A percentile compares a stretch with the other conserved stretches of the same genome.
phyloP scores from a whole-genome alignment of 371 early-diverging fungal genomes.

The Zopfochytrium polystomum region DNA sequence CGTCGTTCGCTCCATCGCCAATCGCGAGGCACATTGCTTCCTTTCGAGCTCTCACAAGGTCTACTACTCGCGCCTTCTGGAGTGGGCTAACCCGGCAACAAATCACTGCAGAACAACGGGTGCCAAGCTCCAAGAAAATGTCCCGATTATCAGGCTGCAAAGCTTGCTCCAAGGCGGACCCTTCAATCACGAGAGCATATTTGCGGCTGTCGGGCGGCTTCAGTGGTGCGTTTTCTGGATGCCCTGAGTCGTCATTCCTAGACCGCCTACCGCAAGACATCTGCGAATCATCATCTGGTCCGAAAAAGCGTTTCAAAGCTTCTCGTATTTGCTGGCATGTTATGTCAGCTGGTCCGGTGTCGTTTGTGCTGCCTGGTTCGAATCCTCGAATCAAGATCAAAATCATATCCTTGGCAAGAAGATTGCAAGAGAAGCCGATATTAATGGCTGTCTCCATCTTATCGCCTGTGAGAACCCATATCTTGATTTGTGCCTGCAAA shows the following conservation, averaged over 20 bases:
- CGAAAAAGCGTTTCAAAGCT: slow-evolving; percentile 53
- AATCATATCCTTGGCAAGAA: slow-evolving; percentile 66
- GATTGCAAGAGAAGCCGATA: slow-evolving; percentile 87
- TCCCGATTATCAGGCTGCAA: slow-evolving; percentile 55
- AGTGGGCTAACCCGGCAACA: slow-evolving; percentile 98
- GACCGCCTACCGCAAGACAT: no score
- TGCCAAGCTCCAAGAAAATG: slow-evolving; percentile 65
- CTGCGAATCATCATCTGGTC: slow-evolving; percentile 46
- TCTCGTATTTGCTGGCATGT: slow-evolving; percentile 57
- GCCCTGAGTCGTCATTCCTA: background rate
- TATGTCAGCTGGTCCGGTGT: slow-evolving; percentile 48
- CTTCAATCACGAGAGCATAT: slow-evolving; percentile 87
- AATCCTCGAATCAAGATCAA: slow-evolving; percentile 64
- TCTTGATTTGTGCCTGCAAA: slow-evolving; percentile 87
- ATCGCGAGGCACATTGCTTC: slow-evolving; percentile 84
- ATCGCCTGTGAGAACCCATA: slow-evolving; percentile 99
- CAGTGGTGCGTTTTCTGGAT: background rate
- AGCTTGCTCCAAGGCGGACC: slow-evolving; percentile 77
- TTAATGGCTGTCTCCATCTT: slow-evolving; percentile 98
- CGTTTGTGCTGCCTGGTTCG: slow-evolving; percentile 5
- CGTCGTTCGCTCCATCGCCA: slow-evolving; percentile 98
- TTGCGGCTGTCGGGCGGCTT: slow-evolving; percentile 24
- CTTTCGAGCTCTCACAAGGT: slow-evolving; percentile 74
- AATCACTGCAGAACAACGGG: slow-evolving; percentile 84
- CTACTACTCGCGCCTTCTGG: slow-evolving; percentile 97